Conservation (phyloP, 176 grass and related monocot species). For the Raddia distichophylla region DNA sequence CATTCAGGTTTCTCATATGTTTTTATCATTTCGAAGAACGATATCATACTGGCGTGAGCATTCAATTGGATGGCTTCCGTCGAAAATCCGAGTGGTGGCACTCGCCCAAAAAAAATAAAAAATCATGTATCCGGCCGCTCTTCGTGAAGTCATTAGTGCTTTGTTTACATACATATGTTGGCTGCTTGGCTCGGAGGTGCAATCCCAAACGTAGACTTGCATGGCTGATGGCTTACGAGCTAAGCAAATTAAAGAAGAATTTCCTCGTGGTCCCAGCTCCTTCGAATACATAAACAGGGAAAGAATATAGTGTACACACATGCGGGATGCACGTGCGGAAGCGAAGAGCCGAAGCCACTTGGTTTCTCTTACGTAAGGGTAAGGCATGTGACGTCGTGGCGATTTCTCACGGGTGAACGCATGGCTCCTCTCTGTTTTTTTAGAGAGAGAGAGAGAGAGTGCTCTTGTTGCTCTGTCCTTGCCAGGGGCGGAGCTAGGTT, state of each 20-base stretch:
- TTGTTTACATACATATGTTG: not conserved
- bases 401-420: not conserved
- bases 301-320: not conserved
- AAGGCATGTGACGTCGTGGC: not conserved
- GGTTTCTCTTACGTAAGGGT: not conserved
- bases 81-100: too few species aligned
- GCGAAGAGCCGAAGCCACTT: not conserved
- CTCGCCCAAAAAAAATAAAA: too few species aligned
- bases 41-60: too few species aligned
- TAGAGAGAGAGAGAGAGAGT: too few species aligned
- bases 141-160: not conserved
- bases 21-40: too few species aligned
- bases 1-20: too few species aligned
- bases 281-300: not conserved
- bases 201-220: not conserved
- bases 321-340: constrained; percentile 7
- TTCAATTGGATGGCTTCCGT: too few species aligned
- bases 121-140: not conserved
- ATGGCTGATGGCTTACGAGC: not conserved
- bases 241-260: constrained; percentile 9
- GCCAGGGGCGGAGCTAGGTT: too few species aligned
- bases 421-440: not conserved
- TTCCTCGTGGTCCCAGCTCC: not conserved
- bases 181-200: not conserved
- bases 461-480: too few species aligned